phyloP scores from a whole-genome alignment of 495 filamentous ascomycete genomes.

The Mytilinidion resinicola region DNA sequence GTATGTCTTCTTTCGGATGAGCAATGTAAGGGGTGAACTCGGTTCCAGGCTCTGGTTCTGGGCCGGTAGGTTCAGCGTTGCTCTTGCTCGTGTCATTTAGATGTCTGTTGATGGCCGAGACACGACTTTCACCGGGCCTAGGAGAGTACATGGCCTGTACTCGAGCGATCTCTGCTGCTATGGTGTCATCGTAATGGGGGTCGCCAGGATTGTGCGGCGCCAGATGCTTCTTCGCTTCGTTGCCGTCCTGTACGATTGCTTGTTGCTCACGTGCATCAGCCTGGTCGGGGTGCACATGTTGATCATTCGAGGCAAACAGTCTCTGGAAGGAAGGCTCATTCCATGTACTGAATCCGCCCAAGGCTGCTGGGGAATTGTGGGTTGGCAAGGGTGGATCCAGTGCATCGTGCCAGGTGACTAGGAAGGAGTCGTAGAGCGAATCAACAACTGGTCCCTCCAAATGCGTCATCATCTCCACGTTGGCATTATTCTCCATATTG shows the following conservation, averaged over 20 bases:
- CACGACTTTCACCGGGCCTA: conserved; percentile 43
- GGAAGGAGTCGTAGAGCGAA: conserved; percentile 62
- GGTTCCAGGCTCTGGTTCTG: conserved; percentile 43
- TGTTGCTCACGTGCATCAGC: neutral
- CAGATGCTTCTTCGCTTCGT: conserved; percentile 24
- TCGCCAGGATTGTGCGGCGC: conserved; percentile 51
- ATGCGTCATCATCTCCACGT: conserved; percentile 71
- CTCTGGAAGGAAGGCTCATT: conserved; percentile 27
- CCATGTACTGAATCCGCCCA: conserved; percentile 32
- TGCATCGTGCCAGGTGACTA: conserved; percentile 63
- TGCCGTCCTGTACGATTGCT: neutral
- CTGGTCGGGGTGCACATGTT: neutral
- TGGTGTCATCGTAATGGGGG: conserved; percentile 56
- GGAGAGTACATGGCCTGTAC: conserved; percentile 50
- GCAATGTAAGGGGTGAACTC: conserved; percentile 60
- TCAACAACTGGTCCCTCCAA: conserved; percentile 73
- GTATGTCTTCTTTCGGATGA: conserved; percentile 48
- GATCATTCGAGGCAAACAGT: conserved; percentile 20
- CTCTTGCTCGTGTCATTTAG: conserved; percentile 56
- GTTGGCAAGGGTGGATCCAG: conserved; percentile 57
- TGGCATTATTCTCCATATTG: conserved; percentile 68
- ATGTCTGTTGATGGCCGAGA: conserved; percentile 53
- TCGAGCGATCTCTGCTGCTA: conserved; percentile 55
- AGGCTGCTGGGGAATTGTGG: conserved; percentile 45
- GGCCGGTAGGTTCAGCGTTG: conserved; percentile 46